A percentile compares a stretch with the other conserved stretches of the same genome.
These are phyloP conservation scores for Plectranthus barbatus DNA, from an alignment of 257 asterid genomes.

Conservation along the genomic window DNA sequence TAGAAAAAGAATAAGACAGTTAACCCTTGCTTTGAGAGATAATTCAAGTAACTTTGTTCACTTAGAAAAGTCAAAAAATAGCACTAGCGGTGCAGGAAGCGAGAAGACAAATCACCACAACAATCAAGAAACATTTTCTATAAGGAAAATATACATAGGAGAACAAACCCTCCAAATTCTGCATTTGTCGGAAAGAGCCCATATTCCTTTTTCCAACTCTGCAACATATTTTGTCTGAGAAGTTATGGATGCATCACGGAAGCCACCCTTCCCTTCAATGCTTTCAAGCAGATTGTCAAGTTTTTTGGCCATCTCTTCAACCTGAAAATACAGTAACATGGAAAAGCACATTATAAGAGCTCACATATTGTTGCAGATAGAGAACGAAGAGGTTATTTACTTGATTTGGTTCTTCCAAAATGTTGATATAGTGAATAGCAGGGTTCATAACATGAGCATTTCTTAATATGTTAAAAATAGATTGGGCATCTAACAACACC, in stretches of 20 bases:
- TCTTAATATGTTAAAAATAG: neutral
- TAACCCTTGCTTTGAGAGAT: too few species aligned
- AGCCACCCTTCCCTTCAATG: constrained; percentile 77
- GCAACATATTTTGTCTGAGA: constrained; percentile 44
- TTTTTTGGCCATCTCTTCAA: constrained; percentile 67
- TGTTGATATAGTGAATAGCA: neutral
- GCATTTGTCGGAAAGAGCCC: constrained; percentile 62
- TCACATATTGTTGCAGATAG: constrained; percentile 2
- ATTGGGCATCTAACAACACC: constrained; percentile 4
- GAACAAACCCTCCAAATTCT: constrained; percentile 63
- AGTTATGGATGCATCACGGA: constrained; percentile 62
- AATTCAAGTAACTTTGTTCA: neutral
- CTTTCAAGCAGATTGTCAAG: constrained; percentile 68
- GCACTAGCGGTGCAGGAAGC: neutral
- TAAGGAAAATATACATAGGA: constrained; percentile 7
- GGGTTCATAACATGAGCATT: neutral
- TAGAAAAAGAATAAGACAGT: too few species aligned
- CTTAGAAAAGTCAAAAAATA: constrained; percentile 2
- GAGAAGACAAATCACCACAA: neutral
- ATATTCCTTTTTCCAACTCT: constrained; percentile 57
- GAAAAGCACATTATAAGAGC: neutral
- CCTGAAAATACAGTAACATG: constrained; percentile 39
- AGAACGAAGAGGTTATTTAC: constrained; percentile 11
- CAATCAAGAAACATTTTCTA: constrained; percentile 11
- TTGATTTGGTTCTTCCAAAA: neutral